phyloP scores from a whole-genome alignment of 768 basidiomycete species.

The Pulveroboletus sp. region DNA sequence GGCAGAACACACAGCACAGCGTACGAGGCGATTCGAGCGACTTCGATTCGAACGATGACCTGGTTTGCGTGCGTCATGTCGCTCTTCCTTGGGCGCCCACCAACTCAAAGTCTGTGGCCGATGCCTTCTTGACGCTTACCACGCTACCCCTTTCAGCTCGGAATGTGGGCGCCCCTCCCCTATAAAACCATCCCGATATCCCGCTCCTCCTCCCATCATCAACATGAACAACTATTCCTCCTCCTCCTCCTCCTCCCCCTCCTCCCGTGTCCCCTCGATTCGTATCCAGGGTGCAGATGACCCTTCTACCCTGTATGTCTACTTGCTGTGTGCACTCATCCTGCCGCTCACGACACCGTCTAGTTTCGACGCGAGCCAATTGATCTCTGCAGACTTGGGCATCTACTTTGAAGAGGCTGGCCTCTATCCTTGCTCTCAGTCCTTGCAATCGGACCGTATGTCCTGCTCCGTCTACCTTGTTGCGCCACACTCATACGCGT shows the following conservation, averaged over 20 bases:
- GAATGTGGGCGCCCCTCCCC: constrained; percentile 4
- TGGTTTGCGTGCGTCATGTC: background rate
- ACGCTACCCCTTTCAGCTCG: constrained; percentile 4
- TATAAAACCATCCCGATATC: constrained; percentile 19
- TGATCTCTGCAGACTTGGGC: background rate
- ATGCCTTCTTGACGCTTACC: constrained; percentile 1
- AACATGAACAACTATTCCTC: constrained; percentile 13
- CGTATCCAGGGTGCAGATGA: constrained; percentile 12
- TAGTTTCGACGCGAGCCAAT: constrained; percentile 8
- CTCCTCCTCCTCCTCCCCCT: background rate
- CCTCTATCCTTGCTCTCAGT: constrained; percentile 1
- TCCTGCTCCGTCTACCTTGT: background rate
- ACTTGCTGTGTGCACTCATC: constrained; percentile 2
- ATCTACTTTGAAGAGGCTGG: background rate
- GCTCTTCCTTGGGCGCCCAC: background rate
- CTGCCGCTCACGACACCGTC: constrained; percentile 7
- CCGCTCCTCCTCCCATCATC: background rate
- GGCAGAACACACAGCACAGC: constrained; percentile 19
- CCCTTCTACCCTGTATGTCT: constrained; percentile 11
- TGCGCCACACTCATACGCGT: constrained; percentile 17
- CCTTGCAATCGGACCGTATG: constrained; percentile 6
- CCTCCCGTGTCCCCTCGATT: constrained; percentile 16
- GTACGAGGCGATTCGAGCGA: constrained; percentile 8
- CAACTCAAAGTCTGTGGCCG: constrained; percentile 6
- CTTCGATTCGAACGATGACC: constrained; percentile 10